Evolutionary conservation across 176 grass and related monocot species (phyloP).

Genomic region (Musa acuminata): DNA sequence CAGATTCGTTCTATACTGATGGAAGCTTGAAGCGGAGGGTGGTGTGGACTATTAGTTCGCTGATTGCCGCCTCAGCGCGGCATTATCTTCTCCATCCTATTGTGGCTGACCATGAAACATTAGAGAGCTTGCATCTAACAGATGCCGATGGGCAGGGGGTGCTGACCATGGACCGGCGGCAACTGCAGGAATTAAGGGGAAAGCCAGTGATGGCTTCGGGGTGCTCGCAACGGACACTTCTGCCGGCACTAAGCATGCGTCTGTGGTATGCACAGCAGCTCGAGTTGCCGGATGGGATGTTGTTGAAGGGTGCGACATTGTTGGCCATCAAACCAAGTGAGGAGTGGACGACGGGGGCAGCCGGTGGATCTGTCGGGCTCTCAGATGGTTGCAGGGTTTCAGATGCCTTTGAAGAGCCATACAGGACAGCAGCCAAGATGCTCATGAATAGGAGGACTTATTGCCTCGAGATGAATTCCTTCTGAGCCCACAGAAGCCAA

Average conservation of each 20-base stretch:
- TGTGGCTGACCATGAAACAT: neutral
- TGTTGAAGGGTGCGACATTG: slow-evolving; percentile 2
- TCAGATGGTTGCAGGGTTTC: slow-evolving; percentile 4
- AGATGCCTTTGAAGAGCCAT: slow-evolving; percentile 9
- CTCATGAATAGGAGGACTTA: slow-evolving; percentile 11
- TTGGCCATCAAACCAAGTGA: slow-evolving; percentile 5
- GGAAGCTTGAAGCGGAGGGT: slow-evolving; percentile 13
- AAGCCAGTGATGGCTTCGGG: neutral
- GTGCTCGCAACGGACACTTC: neutral
- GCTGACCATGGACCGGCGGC: slow-evolving; percentile 5
- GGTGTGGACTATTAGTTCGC: slow-evolving; percentile 9
- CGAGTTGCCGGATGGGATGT: neutral
- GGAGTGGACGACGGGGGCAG: neutral
- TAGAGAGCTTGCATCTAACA: slow-evolving; percentile 1
- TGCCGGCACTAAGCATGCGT: slow-evolving; percentile 9
- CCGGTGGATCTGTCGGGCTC: neutral
- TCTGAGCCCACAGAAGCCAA: neutral
- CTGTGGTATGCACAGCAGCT: slow-evolving; percentile 10
- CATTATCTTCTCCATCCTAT: slow-evolving; percentile 11
- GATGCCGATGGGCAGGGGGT: slow-evolving; percentile 7
- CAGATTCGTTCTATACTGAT: slow-evolving; percentile 8
- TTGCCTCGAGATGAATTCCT: slow-evolving; percentile 13
- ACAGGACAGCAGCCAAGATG: slow-evolving; percentile 5
- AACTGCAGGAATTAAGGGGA: slow-evolving; percentile 3
- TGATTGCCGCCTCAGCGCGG: slow-evolving; percentile 2